phyloP scores from a whole-genome alignment of 2,329 filamentous ascomycete genomes.

The Sporothrix protearum region DNA sequence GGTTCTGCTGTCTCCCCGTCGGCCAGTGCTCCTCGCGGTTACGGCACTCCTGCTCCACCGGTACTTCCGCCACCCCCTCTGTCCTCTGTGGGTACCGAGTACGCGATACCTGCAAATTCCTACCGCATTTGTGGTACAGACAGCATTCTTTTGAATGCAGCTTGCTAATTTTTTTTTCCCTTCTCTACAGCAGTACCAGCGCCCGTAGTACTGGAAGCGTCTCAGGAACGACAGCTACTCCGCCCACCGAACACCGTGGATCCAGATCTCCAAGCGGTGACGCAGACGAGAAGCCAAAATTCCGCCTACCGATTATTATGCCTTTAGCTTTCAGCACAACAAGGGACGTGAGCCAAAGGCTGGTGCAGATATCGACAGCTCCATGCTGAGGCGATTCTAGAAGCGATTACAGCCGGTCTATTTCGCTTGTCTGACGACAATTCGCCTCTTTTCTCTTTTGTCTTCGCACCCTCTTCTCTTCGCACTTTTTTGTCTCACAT shows the following conservation, averaged over 20 bases:
- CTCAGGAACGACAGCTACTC: constrained; percentile 32
- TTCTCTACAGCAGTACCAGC: constrained; percentile 34
- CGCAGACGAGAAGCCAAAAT: constrained; percentile 43
- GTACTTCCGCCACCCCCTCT: constrained; percentile 36
- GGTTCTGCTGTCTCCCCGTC: constrained; percentile 38
- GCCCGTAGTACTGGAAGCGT: constrained; percentile 39
- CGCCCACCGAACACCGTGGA: constrained; percentile 40
- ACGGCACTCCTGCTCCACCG: constrained; percentile 39
- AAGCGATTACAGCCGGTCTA: background rate
- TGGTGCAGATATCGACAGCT: constrained; percentile 51
- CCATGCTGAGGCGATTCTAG: constrained; percentile 50
- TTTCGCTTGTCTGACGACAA: background rate
- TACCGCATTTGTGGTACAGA: constrained; percentile 7
- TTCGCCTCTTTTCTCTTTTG: background rate
- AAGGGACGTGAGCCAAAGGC: constrained; percentile 37
- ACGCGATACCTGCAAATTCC: constrained; percentile 21
- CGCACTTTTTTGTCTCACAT: background rate
- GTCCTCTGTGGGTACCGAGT: constrained; percentile 28
- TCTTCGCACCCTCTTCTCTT: background rate
- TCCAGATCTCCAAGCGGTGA: constrained; percentile 30
- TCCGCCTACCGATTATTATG: constrained; percentile 28
- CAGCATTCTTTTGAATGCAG: background rate
- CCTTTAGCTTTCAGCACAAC: constrained; percentile 34
- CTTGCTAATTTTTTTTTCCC: constrained; percentile 21
- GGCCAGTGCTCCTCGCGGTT: constrained; percentile 36